Percentiles rank a stretch among this genome's conserved stretches.
Evolutionary conservation across 1,139 yeast species (phyloP).

Genomic region (Geotrichum bryndzae): DNA sequence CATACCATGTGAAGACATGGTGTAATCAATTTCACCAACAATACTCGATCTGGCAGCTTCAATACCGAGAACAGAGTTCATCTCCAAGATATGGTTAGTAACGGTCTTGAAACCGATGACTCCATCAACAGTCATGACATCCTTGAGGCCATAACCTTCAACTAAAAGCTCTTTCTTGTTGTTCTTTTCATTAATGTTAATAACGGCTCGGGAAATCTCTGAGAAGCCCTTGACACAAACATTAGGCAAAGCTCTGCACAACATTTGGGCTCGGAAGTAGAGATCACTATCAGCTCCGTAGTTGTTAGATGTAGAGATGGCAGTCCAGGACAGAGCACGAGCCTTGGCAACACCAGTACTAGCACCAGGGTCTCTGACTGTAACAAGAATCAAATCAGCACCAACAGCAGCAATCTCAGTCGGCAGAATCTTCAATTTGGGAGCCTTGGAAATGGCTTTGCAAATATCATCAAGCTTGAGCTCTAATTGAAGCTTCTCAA

Average conservation of each 20-base stretch:
- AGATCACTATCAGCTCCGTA: conserved; percentile 53
- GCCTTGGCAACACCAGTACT: conserved; percentile 36
- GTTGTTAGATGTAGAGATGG: conserved; percentile 33
- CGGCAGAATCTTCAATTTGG: conserved; percentile 76
- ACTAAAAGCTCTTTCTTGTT: conserved; percentile 85
- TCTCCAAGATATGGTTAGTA: conserved; percentile 91
- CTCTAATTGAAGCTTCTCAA: conserved; percentile 86
- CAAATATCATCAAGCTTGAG: conserved; percentile 81
- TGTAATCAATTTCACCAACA: conserved; percentile 89
- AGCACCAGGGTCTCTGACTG: conserved; percentile 55
- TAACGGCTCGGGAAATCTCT: conserved; percentile 90
- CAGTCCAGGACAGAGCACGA: conserved; percentile 20
- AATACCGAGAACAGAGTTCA: conserved; percentile 84
- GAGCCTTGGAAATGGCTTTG: conserved; percentile 72
- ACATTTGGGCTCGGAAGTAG: conserved; percentile 82
- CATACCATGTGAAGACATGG: conserved; percentile 99
- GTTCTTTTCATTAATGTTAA: conserved; percentile 78
- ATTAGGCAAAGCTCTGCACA: conserved; percentile 77
- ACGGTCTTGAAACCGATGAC: conserved; percentile 79
- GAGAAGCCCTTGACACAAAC: conserved; percentile 92
- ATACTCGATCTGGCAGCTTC: conserved; percentile 96
- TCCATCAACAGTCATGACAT: conserved; percentile 97
- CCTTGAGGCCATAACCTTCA: conserved; percentile 95
- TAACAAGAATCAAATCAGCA: conserved; percentile 65
- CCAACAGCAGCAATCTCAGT: conserved; percentile 69